Evolutionary conservation across 2,329 filamentous ascomycete genomes (phyloP).

Genomic region (Paraconiothyrium brasiliense): DNA sequence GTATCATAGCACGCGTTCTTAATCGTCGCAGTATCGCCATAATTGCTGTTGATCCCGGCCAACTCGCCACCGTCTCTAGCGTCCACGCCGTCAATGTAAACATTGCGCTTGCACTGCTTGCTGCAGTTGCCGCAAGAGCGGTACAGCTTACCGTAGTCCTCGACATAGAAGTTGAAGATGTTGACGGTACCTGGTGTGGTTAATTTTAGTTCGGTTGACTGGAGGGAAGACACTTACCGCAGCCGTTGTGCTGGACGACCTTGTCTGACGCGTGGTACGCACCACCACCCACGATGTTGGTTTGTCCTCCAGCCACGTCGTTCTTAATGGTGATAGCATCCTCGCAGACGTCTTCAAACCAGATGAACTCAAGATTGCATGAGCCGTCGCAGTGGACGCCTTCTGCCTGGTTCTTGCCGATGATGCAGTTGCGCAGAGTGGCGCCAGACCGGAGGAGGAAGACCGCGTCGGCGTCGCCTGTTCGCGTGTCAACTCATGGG

Average conservation of each 20-base stretch:
- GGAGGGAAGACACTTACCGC: background rate
- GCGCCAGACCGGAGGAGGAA: slow-evolving; percentile 61
- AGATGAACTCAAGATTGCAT: slow-evolving; percentile 58
- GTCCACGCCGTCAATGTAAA: slow-evolving; percentile 54
- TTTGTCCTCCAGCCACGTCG: slow-evolving; percentile 39
- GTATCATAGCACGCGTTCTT: slow-evolving; percentile 38
- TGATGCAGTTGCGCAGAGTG: slow-evolving; percentile 63
- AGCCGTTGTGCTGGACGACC: slow-evolving; percentile 53
- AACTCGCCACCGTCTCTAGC: slow-evolving; percentile 54
- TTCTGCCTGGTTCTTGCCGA: slow-evolving; percentile 61
- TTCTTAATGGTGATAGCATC: slow-evolving; percentile 47
- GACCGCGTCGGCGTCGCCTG: slow-evolving; percentile 55
- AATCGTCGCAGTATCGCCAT: slow-evolving; percentile 57
- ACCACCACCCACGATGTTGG: slow-evolving; percentile 53
- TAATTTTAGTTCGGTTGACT: background rate
- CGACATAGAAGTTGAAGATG: slow-evolving; percentile 45
- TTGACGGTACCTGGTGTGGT: slow-evolving; percentile 44
- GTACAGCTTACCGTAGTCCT: slow-evolving; percentile 53
- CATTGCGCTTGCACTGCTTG: slow-evolving; percentile 54
- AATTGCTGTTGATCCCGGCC: slow-evolving; percentile 61
- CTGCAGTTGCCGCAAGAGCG: slow-evolving; percentile 58
- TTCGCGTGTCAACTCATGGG: background rate
- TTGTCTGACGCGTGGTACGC: slow-evolving; percentile 50
- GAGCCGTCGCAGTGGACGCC: slow-evolving; percentile 61
- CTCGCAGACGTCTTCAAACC: slow-evolving; percentile 54